Percentiles rank a stretch among this genome's conserved stretches.
phyloP scores from a whole-genome alignment of 208 protist species.

The Endotrypanum monterogeii region DNA sequence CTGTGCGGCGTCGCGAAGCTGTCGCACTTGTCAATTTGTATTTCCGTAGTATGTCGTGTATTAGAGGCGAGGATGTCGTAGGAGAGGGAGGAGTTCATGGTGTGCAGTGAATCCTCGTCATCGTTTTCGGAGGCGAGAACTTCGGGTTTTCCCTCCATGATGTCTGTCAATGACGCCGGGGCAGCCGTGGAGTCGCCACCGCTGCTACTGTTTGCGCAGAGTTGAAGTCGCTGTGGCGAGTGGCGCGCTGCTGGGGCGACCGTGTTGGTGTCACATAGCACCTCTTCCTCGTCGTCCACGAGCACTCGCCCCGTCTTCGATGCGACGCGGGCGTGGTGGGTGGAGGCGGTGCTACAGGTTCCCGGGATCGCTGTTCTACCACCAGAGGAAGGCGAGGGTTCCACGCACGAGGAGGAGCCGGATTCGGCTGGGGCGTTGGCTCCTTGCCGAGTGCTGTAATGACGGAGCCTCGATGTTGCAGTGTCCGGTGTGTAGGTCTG shows the following conservation, averaged over 20 bases:
- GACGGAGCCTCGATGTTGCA: background rate
- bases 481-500: background rate
- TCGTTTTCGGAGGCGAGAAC: conserved; percentile 2
- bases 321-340: conserved; percentile 23
- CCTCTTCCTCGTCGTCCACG: conserved; percentile 35
- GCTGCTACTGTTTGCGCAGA: background rate
- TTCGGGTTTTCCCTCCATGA: background rate
- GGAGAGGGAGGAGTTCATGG: conserved; percentile 28
- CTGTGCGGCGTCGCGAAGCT: background rate
- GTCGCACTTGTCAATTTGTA: background rate
- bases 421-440: background rate
- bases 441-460: background rate
- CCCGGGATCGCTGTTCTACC: background rate
- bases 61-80: background rate
- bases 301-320: conserved; percentile 36
- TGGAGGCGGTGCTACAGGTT: background rate
- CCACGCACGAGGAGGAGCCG: background rate
- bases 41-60: background rate
- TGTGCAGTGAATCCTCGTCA: conserved; percentile 23
- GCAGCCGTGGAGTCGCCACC: background rate
- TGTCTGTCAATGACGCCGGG: conserved; percentile 8
- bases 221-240: conserved; percentile 1
- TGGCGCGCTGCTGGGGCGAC: conserved; percentile 2
- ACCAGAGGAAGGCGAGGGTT: background rate
- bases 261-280: conserved; percentile 27